Conservation (phyloP, 169 alveolate species). For the Plasmodium gallinaceum region DNA sequence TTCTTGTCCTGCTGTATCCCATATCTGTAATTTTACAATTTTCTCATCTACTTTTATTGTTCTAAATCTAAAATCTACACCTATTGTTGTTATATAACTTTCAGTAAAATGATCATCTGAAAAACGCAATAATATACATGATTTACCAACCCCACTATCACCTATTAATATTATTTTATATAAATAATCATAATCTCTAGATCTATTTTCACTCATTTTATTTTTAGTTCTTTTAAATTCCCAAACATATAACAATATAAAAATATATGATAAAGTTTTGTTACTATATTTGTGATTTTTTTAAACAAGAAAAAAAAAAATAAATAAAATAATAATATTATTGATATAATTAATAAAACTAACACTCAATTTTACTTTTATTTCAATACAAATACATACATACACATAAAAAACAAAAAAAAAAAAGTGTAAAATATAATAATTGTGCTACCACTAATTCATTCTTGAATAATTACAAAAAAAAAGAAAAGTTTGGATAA, state of each 20-base stretch:
- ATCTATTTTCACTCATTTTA: slow-evolving; percentile 42
- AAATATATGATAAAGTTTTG: background rate
- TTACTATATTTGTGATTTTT: background rate
- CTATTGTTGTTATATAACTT: slow-evolving; percentile 91
- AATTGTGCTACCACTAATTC: background rate
- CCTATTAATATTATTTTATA: slow-evolving; percentile 98
- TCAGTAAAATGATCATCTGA: slow-evolving; percentile 93
- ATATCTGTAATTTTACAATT: slow-evolving; percentile 94
- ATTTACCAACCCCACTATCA: slow-evolving; percentile 98
- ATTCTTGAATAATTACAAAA: background rate
- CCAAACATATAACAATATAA: background rate
- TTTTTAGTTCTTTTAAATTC: background rate
- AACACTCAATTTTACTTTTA: background rate
- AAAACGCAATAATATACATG: slow-evolving; percentile 96
- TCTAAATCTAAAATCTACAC: slow-evolving; percentile 93
- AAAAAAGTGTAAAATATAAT: background rate
- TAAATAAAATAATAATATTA: background rate
- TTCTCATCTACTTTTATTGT: slow-evolving; percentile 93
- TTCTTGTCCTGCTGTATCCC: slow-evolving; percentile 99
- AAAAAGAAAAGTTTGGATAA: background rate
- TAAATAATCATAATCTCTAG: slow-evolving; percentile 90
- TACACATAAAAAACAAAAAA: background rate
- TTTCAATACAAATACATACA: background rate
- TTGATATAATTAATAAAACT: background rate
- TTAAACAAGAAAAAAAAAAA: background rate